phyloP scores from a whole-genome alignment of 352 stramenopile genomes.

The Blastocystis sp. region DNA sequence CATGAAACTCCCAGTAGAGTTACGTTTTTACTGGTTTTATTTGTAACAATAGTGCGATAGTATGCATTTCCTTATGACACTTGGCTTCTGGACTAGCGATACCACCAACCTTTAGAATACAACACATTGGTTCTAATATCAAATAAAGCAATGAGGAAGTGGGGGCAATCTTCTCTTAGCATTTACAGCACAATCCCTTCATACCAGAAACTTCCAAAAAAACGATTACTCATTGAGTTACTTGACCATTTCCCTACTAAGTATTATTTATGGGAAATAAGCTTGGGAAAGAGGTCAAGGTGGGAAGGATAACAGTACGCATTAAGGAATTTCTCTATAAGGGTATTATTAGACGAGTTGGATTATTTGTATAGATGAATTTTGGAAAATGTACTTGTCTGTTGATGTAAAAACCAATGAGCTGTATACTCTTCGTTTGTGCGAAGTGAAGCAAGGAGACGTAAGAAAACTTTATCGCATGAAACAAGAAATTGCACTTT shows the following conservation, averaged over 20 bases:
- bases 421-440: conserved; percentile 23
- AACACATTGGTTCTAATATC: too few species aligned
- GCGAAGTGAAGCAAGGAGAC: conserved; percentile 17
- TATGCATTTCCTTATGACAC: too few species aligned
- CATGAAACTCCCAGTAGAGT: too few species aligned
- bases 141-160: too few species aligned
- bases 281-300: conserved; percentile 33
- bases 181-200: too few species aligned
- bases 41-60: too few species aligned
- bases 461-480: conserved; percentile 15
- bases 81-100: too few species aligned
- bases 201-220: too few species aligned
- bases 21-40: too few species aligned
- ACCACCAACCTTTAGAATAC: too few species aligned
- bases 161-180: too few species aligned
- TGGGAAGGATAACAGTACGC: background rate
- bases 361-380: background rate
- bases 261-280: conserved; percentile 43
- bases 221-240: background rate
- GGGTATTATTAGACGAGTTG: background rate
- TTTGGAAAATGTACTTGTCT: conserved; percentile 47
- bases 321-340: conserved; percentile 46
- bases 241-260: background rate
- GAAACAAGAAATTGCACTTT: conserved; percentile 43
- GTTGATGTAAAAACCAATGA: conserved; percentile 22